Base-by-base conservation (phyloP, 345 rosid genomes). In the Erodium maritimum region DNA sequence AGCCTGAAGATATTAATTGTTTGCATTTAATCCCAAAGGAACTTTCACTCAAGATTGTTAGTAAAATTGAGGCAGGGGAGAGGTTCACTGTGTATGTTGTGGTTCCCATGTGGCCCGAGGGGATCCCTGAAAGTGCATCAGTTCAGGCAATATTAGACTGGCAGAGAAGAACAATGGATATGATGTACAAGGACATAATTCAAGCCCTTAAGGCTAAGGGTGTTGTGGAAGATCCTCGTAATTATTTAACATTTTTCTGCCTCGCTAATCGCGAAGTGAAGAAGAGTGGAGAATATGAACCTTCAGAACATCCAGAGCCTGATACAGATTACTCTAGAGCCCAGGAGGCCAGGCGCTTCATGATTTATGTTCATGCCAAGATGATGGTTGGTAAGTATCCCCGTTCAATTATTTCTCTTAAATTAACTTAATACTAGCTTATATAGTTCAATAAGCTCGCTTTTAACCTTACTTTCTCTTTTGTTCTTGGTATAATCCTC, bases 91-190 rank as follows among this genome's bases (percentile, higher is more conserved):
- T 93, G 50, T 93, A 86, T 65, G 79, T 83, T 12, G 94, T 93
- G 56, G 84, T 93, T 57, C 99, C 99, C 4, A 87, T 93, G 99
- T 93, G 99, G 97, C 99, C 99, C 3, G 99, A 93, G 85, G 99
- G 99, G 21, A 60, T 79, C 23, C 99, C 99, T n/a, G 99, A 89
- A 78, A 77, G 91, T 66, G 95, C 77, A 61, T 82, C 95, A 4
- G 99, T 89, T 23, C 99, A 85, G 74, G 99, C 97, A 53, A 93
- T 93, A 72, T 69, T 93, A 62, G 95, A 93, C 62, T 93, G 97
- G 97, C 99, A 93, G 80, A 85, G 48, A 65, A 85, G 97, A 66
- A 93, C 95, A 14, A 65, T 93, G 99, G 97, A 87, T 64, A 85
- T 89, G 95, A 93, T 93, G 99, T 93, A 93, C 67, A 83, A 65